These are phyloP conservation scores for Syzygium syzygioides DNA, from an alignment of 441 rosid genomes.

Conservation along the genomic window DNA sequence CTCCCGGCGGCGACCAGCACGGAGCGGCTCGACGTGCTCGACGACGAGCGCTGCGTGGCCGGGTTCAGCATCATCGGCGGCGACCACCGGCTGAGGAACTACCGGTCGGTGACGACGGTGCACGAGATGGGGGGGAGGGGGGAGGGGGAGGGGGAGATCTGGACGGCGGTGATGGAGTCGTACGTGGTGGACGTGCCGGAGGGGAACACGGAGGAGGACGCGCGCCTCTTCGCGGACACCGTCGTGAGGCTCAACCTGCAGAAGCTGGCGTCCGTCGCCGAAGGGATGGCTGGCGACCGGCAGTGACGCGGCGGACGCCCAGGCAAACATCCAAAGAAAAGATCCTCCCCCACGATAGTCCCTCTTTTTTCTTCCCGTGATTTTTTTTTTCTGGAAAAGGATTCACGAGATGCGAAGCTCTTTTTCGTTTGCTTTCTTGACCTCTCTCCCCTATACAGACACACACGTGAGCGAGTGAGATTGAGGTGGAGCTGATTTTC, in stretches of 20 bases:
- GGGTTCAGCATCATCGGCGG: slow-evolving; percentile 9
- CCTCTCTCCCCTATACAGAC: background rate
- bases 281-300: background rate
- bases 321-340: background rate
- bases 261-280: background rate
- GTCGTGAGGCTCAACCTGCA: background rate
- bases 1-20: slow-evolving; percentile 6
- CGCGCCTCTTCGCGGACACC: background rate
- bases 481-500: background rate
- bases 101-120: background rate
- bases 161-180: background rate
- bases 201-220: background rate
- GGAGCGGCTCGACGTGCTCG: slow-evolving; percentile 7
- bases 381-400: background rate
- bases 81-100: slow-evolving; percentile 5
- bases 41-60: slow-evolving; percentile 2
- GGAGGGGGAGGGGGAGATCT: background rate
- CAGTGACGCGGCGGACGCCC: background rate
- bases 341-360: background rate
- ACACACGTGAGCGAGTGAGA: background rate
- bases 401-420: background rate
- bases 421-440: background rate
- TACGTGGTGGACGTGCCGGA: background rate
- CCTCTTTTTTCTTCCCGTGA: background rate
- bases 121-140: background rate